Evolutionary conservation across 148 eudicot species (phyloP), one percentile per base, ranked within the genome.

Genomic region (Salicornia ramosissima): DNA sequence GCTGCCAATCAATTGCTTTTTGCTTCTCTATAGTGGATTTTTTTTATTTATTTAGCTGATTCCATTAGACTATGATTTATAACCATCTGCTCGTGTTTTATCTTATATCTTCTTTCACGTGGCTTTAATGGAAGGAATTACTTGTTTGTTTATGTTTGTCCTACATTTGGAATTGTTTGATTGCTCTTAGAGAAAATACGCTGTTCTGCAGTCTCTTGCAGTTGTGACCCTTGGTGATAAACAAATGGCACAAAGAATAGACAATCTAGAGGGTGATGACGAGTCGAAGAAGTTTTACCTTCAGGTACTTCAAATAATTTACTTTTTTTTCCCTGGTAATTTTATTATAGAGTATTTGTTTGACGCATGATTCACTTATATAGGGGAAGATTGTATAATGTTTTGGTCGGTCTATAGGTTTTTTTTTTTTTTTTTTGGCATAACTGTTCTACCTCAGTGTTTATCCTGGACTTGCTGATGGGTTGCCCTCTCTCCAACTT

Each of bases 221-320:
- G 99, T 95, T 76, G 99, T 80, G 80, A 95, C 99, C 34, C 96
- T 95, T 73, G 99, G 97, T 64, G 99, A 95, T 81, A 89, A 78
- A 71, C 87, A 87, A 78, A 91, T 89, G 99, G 99, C 97, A 61
- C 99, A 95, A 74, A 87, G 90, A 83, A 78, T 95, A 73, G 99
- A 95, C 81, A 91, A 71, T 75, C 87, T 95, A 51, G 96, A 84
- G 64, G 91, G 87, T 73, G 87, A 82, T 46, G 99, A 94, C 68
- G 99, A 95, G 63, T 78, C 80, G 40, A 95, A 95, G 83, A 89
- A 93, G 80, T 91, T 95, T 75, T 95, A 91, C 80, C 91, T 95
- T 73, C 99, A 95, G 99, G 99, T 94, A 71, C 29, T n/a, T 65
- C 34, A n/a, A 39, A 53, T 60, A 10, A 26, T 24, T n/a, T 31